A percentile compares a stretch with the other conserved stretches of the same genome.
Conservation (phyloP, 2,329 filamentous ascomycete genomes). For the Eurotiales sp. region DNA sequence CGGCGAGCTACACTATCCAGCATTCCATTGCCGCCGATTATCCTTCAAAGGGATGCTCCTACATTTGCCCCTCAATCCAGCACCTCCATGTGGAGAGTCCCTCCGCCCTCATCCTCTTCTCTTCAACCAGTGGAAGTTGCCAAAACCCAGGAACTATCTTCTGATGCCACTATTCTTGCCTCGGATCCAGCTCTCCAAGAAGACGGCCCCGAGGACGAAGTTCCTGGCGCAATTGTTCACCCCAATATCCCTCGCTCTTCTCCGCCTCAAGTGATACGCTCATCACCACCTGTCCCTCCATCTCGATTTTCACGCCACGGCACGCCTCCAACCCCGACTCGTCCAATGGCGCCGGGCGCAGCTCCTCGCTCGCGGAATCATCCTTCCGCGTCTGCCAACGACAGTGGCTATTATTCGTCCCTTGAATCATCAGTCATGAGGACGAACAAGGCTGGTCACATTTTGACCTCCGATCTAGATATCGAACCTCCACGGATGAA, state of each 20-base stretch:
- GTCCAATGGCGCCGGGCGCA: slow-evolving; percentile 59
- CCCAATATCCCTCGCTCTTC: slow-evolving; percentile 40
- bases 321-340: slow-evolving; percentile 68
- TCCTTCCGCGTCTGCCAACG: slow-evolving; percentile 71
- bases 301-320: slow-evolving; percentile 57
- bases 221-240: slow-evolving; percentile 23
- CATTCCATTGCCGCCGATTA: slow-evolving; percentile 33
- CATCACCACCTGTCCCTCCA: slow-evolving; percentile 77
- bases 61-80: slow-evolving; percentile 29
- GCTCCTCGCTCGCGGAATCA: slow-evolving; percentile 65
- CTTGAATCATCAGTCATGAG: slow-evolving; percentile 85
- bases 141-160: slow-evolving; percentile 58
- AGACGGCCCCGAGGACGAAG: slow-evolving; percentile 47
- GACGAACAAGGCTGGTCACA: slow-evolving; percentile 59
- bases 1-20: slow-evolving; percentile 45
- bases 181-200: slow-evolving; percentile 62
- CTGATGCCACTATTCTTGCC: slow-evolving; percentile 71
- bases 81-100: slow-evolving; percentile 33
- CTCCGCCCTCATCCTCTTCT: slow-evolving; percentile 19
- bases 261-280: slow-evolving; percentile 63
- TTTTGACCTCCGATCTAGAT: slow-evolving; percentile 70
- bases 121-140: slow-evolving; percentile 17
- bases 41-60: slow-evolving; percentile 26
- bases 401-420: slow-evolving; percentile 96
- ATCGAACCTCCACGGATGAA: slow-evolving; percentile 76